Conservation (phyloP, 2,329 filamentous ascomycete species). For the Celoporthe dispersa region DNA sequence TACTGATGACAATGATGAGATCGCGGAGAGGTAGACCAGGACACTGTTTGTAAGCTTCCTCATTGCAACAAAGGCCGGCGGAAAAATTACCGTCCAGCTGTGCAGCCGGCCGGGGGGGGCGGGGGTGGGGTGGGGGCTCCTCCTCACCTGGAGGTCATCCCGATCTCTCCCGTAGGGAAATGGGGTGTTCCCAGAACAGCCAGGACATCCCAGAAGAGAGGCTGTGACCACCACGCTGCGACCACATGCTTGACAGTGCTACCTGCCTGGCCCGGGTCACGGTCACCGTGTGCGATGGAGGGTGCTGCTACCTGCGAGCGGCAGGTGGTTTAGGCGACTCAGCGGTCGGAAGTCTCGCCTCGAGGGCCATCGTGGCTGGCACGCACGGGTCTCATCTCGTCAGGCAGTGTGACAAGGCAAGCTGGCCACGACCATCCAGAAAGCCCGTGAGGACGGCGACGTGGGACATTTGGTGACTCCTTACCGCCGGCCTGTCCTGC, state of each 20-base stretch:
- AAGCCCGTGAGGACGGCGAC: constrained; percentile 1
- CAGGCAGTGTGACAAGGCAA: background rate
- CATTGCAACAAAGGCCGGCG: background rate
- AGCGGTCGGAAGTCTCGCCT: background rate
- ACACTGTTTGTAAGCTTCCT: constrained; percentile 1
- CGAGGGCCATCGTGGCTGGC: background rate
- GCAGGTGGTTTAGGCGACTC: constrained; percentile 4
- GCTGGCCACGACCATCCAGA: background rate
- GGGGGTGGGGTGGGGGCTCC: background rate
- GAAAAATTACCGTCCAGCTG: background rate
- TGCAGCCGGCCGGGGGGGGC: background rate
- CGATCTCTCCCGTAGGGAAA: background rate
- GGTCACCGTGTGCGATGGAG: background rate
- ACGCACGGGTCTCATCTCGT: background rate
- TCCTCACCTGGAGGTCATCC: background rate
- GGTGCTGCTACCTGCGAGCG: background rate
- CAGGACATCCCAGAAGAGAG: background rate
- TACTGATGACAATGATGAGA: constrained; percentile 14
- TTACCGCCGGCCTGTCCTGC: constrained; percentile 23
- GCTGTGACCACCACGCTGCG: constrained; percentile 1
- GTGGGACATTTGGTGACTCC: background rate
- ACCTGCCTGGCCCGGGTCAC: background rate
- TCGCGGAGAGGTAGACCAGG: background rate
- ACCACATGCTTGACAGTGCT: constrained; percentile 13
- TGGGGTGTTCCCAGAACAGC: background rate